phyloP scores from a whole-genome alignment of 305 asterid species.

The Solanum hybrid region DNA sequence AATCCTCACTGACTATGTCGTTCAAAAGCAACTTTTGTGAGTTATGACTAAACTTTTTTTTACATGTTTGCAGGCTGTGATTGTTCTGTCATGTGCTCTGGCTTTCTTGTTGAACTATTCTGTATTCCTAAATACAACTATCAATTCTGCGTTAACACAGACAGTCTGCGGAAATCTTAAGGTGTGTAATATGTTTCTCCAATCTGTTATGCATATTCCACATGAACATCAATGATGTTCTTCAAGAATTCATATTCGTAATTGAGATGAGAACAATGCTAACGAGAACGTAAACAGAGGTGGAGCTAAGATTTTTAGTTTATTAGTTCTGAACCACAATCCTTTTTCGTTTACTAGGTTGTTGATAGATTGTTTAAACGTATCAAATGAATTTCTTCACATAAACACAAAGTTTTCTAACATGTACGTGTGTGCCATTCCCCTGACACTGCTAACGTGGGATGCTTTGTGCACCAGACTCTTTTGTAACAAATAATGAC shows the following conservation, averaged over 20 bases:
- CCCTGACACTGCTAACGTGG: background rate
- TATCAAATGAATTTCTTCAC: background rate
- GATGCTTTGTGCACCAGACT: background rate
- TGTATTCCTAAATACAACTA: conserved; percentile 15
- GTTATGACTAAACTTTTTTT: background rate
- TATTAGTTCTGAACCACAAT: background rate
- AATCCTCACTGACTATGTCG: background rate
- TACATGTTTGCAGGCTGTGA: conserved; percentile 11
- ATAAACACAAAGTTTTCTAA: background rate
- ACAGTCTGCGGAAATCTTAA: conserved; percentile 18
- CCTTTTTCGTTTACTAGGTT: background rate
- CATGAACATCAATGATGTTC: background rate
- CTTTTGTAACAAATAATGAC: background rate
- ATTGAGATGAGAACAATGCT: background rate
- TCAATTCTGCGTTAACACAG: conserved; percentile 21
- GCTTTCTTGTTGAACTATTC: conserved; percentile 18
- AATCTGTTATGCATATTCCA: background rate
- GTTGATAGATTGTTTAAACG: background rate
- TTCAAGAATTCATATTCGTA: background rate
- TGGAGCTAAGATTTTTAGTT: background rate
- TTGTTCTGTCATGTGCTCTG: conserved; percentile 20
- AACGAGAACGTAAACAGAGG: background rate
- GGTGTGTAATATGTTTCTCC: conserved; percentile 2
- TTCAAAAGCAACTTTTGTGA: background rate
- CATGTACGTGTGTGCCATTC: background rate